Percentiles rank a stretch among this genome's conserved stretches.
Evolutionary conservation across 2,329 filamentous ascomycete species (phyloP).

Genomic region (Fusarium acutatum): DNA sequence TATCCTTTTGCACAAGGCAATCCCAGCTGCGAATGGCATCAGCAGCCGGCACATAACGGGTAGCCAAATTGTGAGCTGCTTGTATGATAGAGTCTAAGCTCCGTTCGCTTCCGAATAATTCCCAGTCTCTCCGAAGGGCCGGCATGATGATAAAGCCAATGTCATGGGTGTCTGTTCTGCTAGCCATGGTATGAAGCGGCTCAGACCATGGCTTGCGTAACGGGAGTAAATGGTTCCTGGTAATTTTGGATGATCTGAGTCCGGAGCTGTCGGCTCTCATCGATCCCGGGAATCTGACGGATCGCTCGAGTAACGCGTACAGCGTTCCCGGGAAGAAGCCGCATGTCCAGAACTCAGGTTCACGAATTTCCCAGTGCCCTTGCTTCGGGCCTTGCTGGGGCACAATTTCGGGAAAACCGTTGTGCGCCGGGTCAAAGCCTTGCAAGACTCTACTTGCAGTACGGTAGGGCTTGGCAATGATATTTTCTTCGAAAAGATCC

Average conservation of each 20-base stretch:
- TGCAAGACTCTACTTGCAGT: neutral
- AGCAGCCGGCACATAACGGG: slow-evolving; percentile 51
- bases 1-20: slow-evolving; percentile 42
- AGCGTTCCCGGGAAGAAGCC: slow-evolving; percentile 53
- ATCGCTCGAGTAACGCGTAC: slow-evolving; percentile 48
- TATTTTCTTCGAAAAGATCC: neutral
- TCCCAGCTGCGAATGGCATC: slow-evolving; percentile 61
- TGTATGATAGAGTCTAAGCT: slow-evolving; percentile 52
- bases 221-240: neutral
- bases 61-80: slow-evolving; percentile 55
- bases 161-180: slow-evolving; percentile 61
- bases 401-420: slow-evolving; percentile 45
- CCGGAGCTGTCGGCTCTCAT: neutral
- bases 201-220: slow-evolving; percentile 20
- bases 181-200: slow-evolving; percentile 45
- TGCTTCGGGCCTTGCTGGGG: slow-evolving; percentile 39
- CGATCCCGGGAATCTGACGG: slow-evolving; percentile 40
- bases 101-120: slow-evolving; percentile 51
- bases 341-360: slow-evolving; percentile 53
- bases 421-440: neutral
- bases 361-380: slow-evolving; percentile 42
- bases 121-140: slow-evolving; percentile 56
- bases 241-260: neutral
- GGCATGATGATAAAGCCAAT: slow-evolving; percentile 64
- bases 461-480: neutral